A percentile compares a stretch with the other conserved stretches of the same genome.
phyloP scores from a whole-genome alignment of 768 basidiomycete genomes.

The Russula sp. region DNA sequence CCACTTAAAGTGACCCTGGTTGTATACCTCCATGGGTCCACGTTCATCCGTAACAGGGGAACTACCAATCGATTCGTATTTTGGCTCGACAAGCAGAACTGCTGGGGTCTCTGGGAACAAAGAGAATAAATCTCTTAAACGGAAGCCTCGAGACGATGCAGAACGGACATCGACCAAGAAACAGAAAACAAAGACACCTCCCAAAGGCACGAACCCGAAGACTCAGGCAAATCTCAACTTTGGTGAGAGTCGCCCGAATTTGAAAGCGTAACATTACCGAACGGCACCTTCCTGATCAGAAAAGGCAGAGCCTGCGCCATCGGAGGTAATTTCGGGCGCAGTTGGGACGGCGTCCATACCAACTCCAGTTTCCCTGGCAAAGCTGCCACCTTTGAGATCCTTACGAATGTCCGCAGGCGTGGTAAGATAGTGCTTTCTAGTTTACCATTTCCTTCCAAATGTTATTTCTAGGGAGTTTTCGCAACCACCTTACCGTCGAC shows the following conservation, averaged over 20 bases:
- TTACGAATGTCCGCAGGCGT: not conserved
- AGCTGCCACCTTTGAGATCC: not conserved
- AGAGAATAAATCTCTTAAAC: constrained; percentile 10
- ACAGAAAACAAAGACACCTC: not conserved
- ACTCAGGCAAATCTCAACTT: not conserved
- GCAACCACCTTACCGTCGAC: not conserved
- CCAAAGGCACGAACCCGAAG: not conserved
- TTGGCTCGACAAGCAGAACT: not conserved
- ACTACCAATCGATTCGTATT: constrained; percentile 17
- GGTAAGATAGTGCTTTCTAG: not conserved
- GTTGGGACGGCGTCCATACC: constrained; percentile 8
- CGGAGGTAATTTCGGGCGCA: not conserved
- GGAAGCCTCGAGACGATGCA: constrained; percentile 3
- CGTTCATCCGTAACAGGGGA: constrained; percentile 17
- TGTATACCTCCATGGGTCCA: constrained; percentile 9
- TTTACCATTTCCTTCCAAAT: not conserved
- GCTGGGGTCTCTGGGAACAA: not conserved
- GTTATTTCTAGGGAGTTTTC: not conserved
- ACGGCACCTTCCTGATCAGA: not conserved
- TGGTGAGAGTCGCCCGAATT: not conserved
- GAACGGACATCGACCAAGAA: constrained; percentile 4
- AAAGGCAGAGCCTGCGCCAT: not conserved
- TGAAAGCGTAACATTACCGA: not conserved
- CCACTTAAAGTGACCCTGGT: not conserved
- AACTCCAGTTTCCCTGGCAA: constrained; percentile 2